Percentiles rank a stretch among this genome's conserved stretches.
These are phyloP conservation scores for Nannochloris sp. DNA, from an alignment of 139 green algal genomes.

Conservation along the genomic window DNA sequence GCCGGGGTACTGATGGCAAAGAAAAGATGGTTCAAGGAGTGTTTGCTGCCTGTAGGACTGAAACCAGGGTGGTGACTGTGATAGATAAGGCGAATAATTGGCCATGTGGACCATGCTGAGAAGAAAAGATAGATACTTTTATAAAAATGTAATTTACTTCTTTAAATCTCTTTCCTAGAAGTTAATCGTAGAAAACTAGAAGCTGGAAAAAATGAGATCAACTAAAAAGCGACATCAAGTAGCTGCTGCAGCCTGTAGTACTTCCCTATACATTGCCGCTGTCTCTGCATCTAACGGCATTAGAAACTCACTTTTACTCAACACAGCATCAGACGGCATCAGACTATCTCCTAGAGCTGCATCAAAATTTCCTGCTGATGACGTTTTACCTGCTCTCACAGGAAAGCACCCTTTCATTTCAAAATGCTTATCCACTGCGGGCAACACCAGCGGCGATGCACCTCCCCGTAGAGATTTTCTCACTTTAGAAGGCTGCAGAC, in stretches of 20 bases:
- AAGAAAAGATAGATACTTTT: background rate
- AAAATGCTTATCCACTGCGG: background rate
- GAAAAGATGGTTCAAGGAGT: conserved; percentile 29
- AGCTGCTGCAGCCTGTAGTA: too few species aligned
- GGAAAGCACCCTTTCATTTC: background rate
- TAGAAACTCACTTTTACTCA: conserved; percentile 64
- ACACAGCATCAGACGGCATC: conserved; percentile 38
- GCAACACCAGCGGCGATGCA: conserved; percentile 51
- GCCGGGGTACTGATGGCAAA: background rate
- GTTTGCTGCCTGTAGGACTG: conserved; percentile 27
- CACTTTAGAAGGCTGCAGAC: conserved; percentile 25
- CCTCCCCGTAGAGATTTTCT: conserved; percentile 25
- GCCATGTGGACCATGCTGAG: conserved; percentile 28
- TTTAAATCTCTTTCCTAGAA: background rate
- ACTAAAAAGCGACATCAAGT: background rate
- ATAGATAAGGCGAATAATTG: conserved; percentile 42
- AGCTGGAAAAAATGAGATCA: background rate
- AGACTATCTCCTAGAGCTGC: conserved; percentile 8
- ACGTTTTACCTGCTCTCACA: background rate
- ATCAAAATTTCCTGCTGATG: too few species aligned
- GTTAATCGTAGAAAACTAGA: background rate
- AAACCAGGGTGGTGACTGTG: conserved; percentile 36
- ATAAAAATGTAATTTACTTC: background rate
- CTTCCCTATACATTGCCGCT: background rate
- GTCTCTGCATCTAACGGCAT: conserved; percentile 41